These are phyloP conservation scores for Globisporangium polare DNA, from an alignment of 352 stramenopile genomes.

Conservation along the genomic window DNA sequence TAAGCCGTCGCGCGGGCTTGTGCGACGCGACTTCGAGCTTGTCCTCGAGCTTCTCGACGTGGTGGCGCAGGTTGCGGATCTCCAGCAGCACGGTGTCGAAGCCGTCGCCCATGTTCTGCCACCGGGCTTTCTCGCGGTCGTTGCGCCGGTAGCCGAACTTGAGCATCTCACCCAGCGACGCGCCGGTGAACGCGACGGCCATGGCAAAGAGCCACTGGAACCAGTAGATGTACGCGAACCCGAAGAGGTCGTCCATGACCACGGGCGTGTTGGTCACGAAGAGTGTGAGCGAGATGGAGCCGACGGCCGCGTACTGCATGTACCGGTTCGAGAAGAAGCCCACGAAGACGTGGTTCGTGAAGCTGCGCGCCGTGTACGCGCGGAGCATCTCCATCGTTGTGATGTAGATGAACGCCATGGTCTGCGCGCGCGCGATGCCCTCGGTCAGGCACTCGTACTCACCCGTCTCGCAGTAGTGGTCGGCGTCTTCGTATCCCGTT, in stretches of 20 bases:
- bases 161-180: constrained; percentile 31
- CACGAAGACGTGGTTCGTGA: constrained; percentile 38
- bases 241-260: constrained; percentile 36
- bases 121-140: constrained; percentile 26
- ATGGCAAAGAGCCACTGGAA: constrained; percentile 42
- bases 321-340: constrained; percentile 36
- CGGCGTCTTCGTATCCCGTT: constrained; percentile 31
- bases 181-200: constrained; percentile 26
- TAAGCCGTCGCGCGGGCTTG: constrained; percentile 27
- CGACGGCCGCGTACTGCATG: constrained; percentile 37
- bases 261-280: constrained; percentile 31
- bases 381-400: constrained; percentile 48
- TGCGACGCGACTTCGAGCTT: constrained; percentile 46
- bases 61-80: constrained; percentile 42
- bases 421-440: constrained; percentile 35
- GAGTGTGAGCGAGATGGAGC: constrained; percentile 33
- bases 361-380: constrained; percentile 43
- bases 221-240: constrained; percentile 37
- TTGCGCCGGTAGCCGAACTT: constrained; percentile 37
- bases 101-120: constrained; percentile 31
- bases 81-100: constrained; percentile 36
- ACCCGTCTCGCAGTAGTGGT: constrained; percentile 51
- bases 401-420: constrained; percentile 46
- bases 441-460: constrained; percentile 51
- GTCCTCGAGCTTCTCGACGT: constrained; percentile 42